Evolutionary conservation across 1,284 basidiomycete genomes (phyloP).

Genomic region (Moesziomyces sp.): DNA sequence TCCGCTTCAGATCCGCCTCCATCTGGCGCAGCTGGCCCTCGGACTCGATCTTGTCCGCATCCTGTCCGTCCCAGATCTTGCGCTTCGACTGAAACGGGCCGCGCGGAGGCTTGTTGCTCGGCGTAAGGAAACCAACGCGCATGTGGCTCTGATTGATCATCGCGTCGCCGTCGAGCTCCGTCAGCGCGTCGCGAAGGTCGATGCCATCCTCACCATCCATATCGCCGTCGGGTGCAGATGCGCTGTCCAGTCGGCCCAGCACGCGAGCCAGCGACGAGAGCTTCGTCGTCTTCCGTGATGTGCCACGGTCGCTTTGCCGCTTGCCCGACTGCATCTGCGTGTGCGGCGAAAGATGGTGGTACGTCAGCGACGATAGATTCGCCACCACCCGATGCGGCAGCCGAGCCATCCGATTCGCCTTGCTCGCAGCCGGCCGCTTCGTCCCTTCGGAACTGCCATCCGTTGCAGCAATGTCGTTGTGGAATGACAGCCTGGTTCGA

Average conservation of each 20-base stretch:
- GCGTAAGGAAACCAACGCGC: slow-evolving; percentile 21
- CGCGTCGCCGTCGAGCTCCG: slow-evolving; percentile 2
- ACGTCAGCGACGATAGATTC: slow-evolving; percentile 56
- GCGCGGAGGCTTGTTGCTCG: slow-evolving; percentile 33
- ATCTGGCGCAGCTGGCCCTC: slow-evolving; percentile 23
- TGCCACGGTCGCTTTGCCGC: slow-evolving; percentile 9
- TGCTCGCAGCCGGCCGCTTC: background rate
- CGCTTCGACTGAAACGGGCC: slow-evolving; percentile 23
- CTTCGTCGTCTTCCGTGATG: slow-evolving; percentile 13
- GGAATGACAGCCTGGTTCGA: no score
- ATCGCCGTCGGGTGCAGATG: background rate
- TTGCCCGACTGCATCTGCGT: slow-evolving; percentile 55
- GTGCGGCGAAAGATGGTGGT: slow-evolving; percentile 64
- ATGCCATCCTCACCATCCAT: background rate
- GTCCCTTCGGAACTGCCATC: no score
- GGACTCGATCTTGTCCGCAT: slow-evolving; percentile 24
- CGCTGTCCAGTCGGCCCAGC: slow-evolving; percentile 15
- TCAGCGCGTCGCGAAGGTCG: slow-evolving; percentile 1
- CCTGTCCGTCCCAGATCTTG: slow-evolving; percentile 46
- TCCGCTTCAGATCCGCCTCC: slow-evolving; percentile 17
- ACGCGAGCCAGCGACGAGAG: slow-evolving; percentile 29
- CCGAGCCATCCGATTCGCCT: slow-evolving; percentile 1
- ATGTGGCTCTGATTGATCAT: slow-evolving; percentile 21
- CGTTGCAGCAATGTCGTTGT: no score
- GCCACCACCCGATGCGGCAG: slow-evolving; percentile 44